Evolutionary conservation across 208 protist species (phyloP), one percentile per base, ranked within the genome.

Genomic region (Sergeia podlipaevii): DNA sequence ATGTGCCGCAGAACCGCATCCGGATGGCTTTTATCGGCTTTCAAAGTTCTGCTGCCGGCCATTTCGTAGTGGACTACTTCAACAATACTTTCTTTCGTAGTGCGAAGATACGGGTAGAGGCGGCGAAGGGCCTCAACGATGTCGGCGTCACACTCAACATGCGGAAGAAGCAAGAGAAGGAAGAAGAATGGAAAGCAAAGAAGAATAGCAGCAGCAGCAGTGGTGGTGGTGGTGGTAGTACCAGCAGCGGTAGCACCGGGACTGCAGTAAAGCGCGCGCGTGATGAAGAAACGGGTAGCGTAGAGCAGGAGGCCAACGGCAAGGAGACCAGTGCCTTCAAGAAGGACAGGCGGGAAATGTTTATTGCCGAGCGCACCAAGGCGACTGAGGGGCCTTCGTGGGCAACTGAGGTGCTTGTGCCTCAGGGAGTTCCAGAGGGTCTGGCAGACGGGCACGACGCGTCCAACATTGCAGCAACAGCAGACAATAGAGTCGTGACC

Each of bases 11-110:
- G 20, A n/a, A n/a, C n/a, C n/a, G n/a, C n/a, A 85, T 97, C 33
- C 67, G 86, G 18, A 98, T 99, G 80, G 97, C 83, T n/a, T 99
- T 99, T 60, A 70, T 99, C 15, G 97, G 97, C 8, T 99, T 96
- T 76, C 65, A 74, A 13, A 94, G 68, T 13, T 74, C 81, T 4
- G 51, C 89, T 6, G 80, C 86, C 15, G 97, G 91, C 4, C 57
- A 95, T 43, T 85, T 84, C 28, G 95, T 97, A 1, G 75, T 91
- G 2, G 51, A 81, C 18, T 85, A 95, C 63, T 97, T 98, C 41
- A 79, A 98, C 53, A 60, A 74, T 17, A 91, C 97, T 1, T 99
- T 85, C 80, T 90, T 99, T 37, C 91, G 95, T 58, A 98, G 91
- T 24, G 66, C 73, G 13, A 89, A 96, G 44, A 88, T 99, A 28